These are phyloP conservation scores for Lichtheimia ramosa DNA, from an alignment of 371 early-diverging fungal species.

Conservation along the genomic window DNA sequence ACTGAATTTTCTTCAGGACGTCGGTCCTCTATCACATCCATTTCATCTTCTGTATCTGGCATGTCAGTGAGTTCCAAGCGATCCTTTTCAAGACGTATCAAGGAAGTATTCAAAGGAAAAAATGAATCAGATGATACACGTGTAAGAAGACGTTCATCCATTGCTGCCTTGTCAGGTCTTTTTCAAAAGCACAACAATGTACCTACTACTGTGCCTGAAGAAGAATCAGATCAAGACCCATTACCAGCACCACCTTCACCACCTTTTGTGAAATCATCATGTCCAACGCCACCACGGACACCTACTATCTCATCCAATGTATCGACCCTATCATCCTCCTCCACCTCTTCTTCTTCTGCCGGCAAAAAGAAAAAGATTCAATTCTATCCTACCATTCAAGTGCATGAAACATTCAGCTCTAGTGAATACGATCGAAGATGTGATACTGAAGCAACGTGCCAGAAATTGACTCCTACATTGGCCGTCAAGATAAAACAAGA, in stretches of 20 bases:
- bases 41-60: constrained; percentile 26
- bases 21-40: constrained; percentile 32
- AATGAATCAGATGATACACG: not conserved
- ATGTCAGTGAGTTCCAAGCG: constrained; percentile 27
- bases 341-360: not conserved
- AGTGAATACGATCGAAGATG: constrained; percentile 74
- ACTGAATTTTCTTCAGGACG: constrained; percentile 17
- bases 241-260: not conserved
- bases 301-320: not conserved
- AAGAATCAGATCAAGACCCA: constrained; percentile 12
- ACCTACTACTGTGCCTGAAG: constrained; percentile 11
- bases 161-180: constrained; percentile 34
- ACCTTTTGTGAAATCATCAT: not conserved
- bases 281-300: not conserved
- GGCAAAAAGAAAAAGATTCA: constrained; percentile 29
- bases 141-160: constrained; percentile 29
- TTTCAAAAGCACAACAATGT: constrained; percentile 27
- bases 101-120: constrained; percentile 38
- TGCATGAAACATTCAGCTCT: constrained; percentile 68
- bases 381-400: constrained; percentile 63
- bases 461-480: constrained; percentile 62
- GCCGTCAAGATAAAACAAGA: constrained; percentile 79
- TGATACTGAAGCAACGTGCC: constrained; percentile 60
- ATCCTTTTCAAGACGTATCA: constrained; percentile 38
- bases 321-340: not conserved